phyloP scores from a whole-genome alignment of 192 early-diverging fungal genomes.

The Coemansia sp. region DNA sequence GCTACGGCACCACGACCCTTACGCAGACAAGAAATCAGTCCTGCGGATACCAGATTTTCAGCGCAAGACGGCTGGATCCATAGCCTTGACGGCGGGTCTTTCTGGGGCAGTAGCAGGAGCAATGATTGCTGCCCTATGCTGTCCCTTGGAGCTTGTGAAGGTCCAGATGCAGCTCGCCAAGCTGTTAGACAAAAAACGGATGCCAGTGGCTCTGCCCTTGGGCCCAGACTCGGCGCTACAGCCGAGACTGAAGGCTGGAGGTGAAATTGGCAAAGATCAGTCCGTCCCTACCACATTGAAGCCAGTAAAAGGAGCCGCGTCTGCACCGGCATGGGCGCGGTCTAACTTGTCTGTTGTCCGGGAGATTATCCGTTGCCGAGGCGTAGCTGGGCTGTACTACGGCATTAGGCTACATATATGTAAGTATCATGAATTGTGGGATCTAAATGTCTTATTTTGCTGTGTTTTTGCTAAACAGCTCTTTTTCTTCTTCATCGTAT shows the following conservation, averaged over 20 bases:
- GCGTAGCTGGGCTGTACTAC: slow-evolving; percentile 42
- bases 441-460: too few relatives aligned
- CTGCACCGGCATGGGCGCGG: slow-evolving; percentile 27
- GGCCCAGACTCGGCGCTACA: not conserved
- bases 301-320: not conserved
- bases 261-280: not conserved
- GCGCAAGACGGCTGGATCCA: slow-evolving; percentile 46
- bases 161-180: slow-evolving; percentile 72
- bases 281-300: not conserved
- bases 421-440: slow-evolving; percentile 16
- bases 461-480: not conserved
- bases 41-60: slow-evolving; percentile 40
- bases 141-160: slow-evolving; percentile 78
- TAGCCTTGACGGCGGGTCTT: slow-evolving; percentile 50
- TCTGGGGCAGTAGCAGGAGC: slow-evolving; percentile 66
- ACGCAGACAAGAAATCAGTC: not conserved
- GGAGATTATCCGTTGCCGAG: slow-evolving; percentile 42
- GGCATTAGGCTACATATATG: slow-evolving; percentile 47
- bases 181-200: slow-evolving; percentile 51
- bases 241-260: slow-evolving; percentile 1
- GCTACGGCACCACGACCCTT: slow-evolving; percentile 42
- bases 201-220: not conserved
- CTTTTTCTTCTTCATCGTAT: not conserved
- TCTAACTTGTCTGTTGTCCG: slow-evolving; percentile 46
- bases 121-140: slow-evolving; percentile 67